Evolutionary conservation across 2,329 filamentous ascomycete genomes (phyloP).

Genomic region (Zalaria sp.): DNA sequence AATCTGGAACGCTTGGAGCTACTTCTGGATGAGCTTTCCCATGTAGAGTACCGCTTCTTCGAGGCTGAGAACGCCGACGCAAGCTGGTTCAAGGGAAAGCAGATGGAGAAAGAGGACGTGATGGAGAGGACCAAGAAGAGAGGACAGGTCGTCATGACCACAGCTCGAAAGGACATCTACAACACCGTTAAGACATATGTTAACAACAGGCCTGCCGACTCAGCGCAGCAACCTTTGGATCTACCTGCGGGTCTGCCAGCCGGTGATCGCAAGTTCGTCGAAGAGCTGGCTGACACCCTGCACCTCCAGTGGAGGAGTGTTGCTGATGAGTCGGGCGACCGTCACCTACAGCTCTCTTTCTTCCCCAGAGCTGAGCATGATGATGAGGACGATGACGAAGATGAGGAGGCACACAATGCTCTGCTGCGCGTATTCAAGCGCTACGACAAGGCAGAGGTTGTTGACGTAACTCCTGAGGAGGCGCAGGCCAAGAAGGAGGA

Average conservation of each 20-base stretch:
- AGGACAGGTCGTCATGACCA: conserved; percentile 61
- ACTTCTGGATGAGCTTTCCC: conserved; percentile 69
- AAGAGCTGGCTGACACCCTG: conserved; percentile 63
- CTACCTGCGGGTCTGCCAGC: conserved; percentile 61
- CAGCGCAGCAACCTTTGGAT: conserved; percentile 46
- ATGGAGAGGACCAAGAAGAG: conserved; percentile 43
- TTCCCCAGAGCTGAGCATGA: conserved; percentile 35
- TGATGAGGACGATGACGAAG: conserved; percentile 53
- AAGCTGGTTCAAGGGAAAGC: conserved; percentile 84
- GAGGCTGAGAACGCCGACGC: conserved; percentile 80
- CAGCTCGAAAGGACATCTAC: conserved; percentile 70
- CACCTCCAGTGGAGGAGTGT: conserved; percentile 52
- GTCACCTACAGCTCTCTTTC: conserved; percentile 51
- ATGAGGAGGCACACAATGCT: conserved; percentile 73
- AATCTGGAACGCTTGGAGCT: conserved; percentile 67
- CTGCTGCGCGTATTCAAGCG: conserved; percentile 73
- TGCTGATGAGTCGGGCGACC: conserved; percentile 48
- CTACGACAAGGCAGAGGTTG: conserved; percentile 79
- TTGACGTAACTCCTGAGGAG: conserved; percentile 67
- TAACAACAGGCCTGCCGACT: conserved; percentile 46
- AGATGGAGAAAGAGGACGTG: conserved; percentile 53
- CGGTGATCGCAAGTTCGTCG: conserved; percentile 81
- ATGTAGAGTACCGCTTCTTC: conserved; percentile 86
- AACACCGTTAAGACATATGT: conserved; percentile 71
- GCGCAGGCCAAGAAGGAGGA: conserved; percentile 64